These are phyloP conservation scores for Ceratocystis cubensis DNA, from an alignment of 2,329 filamentous ascomycete species.

Conservation along the genomic window DNA sequence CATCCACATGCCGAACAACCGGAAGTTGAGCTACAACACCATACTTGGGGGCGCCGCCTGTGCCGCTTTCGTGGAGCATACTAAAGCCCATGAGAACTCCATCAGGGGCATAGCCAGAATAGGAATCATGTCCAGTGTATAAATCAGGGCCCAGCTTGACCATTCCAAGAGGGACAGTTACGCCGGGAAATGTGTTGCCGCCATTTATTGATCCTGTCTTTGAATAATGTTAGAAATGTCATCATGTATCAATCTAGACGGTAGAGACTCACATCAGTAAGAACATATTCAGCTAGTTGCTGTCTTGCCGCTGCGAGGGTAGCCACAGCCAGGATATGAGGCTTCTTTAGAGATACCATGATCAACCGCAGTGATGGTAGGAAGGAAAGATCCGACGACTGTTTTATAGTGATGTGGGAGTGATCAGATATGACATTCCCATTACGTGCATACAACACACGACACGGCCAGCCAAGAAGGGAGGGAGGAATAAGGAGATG, in stretches of 20 bases:
- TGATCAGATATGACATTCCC: too few relatives aligned
- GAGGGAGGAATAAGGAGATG: too few relatives aligned
- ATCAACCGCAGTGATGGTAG: not conserved
- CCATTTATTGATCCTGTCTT: conserved; percentile 36
- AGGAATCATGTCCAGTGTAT: conserved; percentile 37
- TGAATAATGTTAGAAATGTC: conserved; percentile 11
- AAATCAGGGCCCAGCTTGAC: conserved; percentile 41
- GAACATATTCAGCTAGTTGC: conserved; percentile 29
- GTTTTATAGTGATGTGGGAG: too few relatives aligned
- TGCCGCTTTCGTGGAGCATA: conserved; percentile 54
- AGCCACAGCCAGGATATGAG: not conserved
- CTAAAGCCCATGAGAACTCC: conserved; percentile 48
- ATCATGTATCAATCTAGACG: not conserved
- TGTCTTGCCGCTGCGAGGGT: not conserved
- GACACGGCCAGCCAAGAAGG: too few relatives aligned
- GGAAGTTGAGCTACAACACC: conserved; percentile 52
- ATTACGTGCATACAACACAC: too few relatives aligned
- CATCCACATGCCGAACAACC: conserved; percentile 35
- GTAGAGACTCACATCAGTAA: conserved; percentile 28
- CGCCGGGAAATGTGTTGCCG: conserved; percentile 40
- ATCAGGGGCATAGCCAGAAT: conserved; percentile 39
- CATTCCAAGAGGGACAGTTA: conserved; percentile 37
- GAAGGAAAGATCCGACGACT: not conserved
- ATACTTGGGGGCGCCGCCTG: conserved; percentile 57
- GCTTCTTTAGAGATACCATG: not conserved